Evolutionary conservation across 2,329 filamentous ascomycete genomes (phyloP), one percentile per base, ranked within the genome.

Genomic region (Elsinoe arachidis): DNA sequence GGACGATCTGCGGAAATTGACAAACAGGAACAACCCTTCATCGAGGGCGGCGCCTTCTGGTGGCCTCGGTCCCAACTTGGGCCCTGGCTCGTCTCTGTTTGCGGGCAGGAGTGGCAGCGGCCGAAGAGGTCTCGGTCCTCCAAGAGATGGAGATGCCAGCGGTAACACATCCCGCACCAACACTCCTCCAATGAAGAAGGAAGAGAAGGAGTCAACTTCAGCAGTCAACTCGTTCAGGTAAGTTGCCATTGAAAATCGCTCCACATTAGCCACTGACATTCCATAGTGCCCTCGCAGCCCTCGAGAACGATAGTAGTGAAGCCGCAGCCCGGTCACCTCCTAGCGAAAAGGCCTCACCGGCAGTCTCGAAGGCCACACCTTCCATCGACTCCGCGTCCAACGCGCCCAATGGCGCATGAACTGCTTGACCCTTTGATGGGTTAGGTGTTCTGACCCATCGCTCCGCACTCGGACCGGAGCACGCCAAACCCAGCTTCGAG

Each of bases 211-310:
- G 72, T 78, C 83, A 64, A 86, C 83, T 59, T 87, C 87, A 33
- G 70, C 73, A 68, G 83, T 85, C 64, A 99, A 99, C 78, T 86
- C 91, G 65, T 99, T 96, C 78, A 92, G 90, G 91, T 96, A 83
- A 80, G 86, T 65, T 61, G 35, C n/a, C 9, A 39, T 19, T 38
- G 17, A 55, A 26, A 2, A 9, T n/a, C 1, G 17, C 26, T 30
- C 51, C 7, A 30, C 35, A 37, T n/a, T 7, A 23, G 46, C 59
- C 39, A 59, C 67, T 72, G 67, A 71, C 61, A 58, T 53, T 1
- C 56, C 58, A 47, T 34, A 59, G 78, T 74, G 78, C 79, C 61
- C 75, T 81, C 62, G 77, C 77, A 69, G 72, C 70, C 65, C 76
- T 81, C 61, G 74, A 76, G 19, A 56, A 56, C 77, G 64, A 81